Evolutionary conservation across 23 red algal species (phyloP).

Genomic region (Gracilariopsis chorda): DNA sequence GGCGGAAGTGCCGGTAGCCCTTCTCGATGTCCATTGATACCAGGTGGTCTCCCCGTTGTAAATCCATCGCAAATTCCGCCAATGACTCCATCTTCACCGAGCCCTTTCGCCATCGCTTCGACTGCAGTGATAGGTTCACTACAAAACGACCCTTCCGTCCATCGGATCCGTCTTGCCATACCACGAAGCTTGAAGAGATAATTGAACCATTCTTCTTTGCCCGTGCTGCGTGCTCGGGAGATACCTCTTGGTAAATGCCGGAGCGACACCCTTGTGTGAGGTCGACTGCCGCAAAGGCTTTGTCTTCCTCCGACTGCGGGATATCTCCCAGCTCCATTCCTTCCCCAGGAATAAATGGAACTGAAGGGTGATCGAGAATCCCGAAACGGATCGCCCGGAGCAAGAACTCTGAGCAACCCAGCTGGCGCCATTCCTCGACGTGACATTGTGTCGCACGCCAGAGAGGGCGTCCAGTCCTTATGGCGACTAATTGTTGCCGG

Average conservation of each 20-base stretch:
- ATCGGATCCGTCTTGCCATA: neutral
- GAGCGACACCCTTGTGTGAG: neutral
- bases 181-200: slow-evolving; percentile 1
- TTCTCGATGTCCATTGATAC: slow-evolving; percentile 4
- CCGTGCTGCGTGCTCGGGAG: neutral
- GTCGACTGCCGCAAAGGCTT: neutral
- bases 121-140: slow-evolving; percentile 15
- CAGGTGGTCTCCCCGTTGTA: slow-evolving; percentile 11
- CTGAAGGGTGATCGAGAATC: neutral
- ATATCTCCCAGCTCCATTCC: neutral
- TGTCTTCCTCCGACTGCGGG: neutral
- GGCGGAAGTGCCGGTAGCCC: slow-evolving; percentile 2
- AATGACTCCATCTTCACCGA: slow-evolving; percentile 15
- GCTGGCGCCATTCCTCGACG: neutral
- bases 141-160: neutral
- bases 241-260: neutral
- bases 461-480: neutral
- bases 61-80: neutral
- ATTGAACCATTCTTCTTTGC: neutral
- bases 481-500: neutral
- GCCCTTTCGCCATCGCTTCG: neutral
- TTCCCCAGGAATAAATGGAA: neutral
- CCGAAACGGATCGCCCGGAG: neutral
- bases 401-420: slow-evolving; percentile 21
- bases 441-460: neutral